phyloP scores from a whole-genome alignment of 441 rosid genomes.

The Corymbia citriodora region DNA sequence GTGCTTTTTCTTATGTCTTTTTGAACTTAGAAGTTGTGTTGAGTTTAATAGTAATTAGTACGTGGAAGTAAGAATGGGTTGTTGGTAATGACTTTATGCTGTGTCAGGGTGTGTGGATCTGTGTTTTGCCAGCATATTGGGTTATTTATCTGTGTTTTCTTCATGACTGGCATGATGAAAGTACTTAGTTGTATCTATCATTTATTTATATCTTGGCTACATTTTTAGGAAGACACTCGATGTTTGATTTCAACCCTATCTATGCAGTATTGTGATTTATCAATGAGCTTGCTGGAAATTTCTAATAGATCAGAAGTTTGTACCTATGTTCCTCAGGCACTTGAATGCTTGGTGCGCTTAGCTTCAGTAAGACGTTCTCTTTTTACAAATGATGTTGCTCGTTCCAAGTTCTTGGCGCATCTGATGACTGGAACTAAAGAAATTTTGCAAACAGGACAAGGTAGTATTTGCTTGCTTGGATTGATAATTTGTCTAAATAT shows the following conservation, averaged over 20 bases:
- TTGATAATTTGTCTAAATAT: neutral
- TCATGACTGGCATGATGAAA: neutral
- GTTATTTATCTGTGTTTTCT: neutral
- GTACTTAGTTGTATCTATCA: neutral
- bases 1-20: neutral
- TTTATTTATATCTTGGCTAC: neutral
- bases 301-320: neutral
- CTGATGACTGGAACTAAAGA: conserved; percentile 96
- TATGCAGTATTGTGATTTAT: neutral
- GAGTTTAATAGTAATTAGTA: neutral
- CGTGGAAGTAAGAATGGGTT: neutral
- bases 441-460: conserved; percentile 91
- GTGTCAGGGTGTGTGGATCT: neutral
- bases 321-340: conserved; percentile 47
- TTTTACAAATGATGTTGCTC: conserved; percentile 80
- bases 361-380: conserved; percentile 95
- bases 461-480: conserved; percentile 23
- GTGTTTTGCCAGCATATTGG: neutral
- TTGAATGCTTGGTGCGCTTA: conserved; percentile 96
- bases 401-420: conserved; percentile 88
- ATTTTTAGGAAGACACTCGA: neutral
- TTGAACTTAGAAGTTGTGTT: neutral
- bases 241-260: neutral
- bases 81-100: neutral
- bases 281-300: neutral